Base-by-base conservation (phyloP, 169 alveolate genomes). In the Plasmodium adleri region DNA sequence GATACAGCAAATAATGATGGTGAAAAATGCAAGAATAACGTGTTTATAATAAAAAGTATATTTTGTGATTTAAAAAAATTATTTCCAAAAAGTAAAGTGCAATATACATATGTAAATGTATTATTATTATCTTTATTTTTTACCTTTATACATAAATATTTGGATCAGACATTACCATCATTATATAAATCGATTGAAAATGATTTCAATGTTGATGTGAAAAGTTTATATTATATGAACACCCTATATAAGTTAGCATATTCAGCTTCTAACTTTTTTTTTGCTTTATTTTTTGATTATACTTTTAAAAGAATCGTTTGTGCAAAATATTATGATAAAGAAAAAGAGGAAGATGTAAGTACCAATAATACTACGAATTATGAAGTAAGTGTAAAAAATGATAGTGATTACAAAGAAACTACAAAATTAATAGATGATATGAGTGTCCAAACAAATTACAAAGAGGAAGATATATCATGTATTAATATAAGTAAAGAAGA, bases 111-210 rank as follows among this genome's bases (percentile, higher is more conserved):
- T 68, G 32, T 76, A 47, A 76, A 76, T 64, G 66, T 72, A 47
- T 76, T 76, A 63, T n/a, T 64, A 43, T 64, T 76, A 39, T 76
- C 74, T 50, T 22, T 76, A 5, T 28, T 56, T 2, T 76, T 76
- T 76, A 76, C 89, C 28, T 76, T 76, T 76, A 56, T 76, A 76
- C 89, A 76, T 47, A 76, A 76, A 17, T 76, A 76, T 47, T 75
- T 76, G 17, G 89, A 76, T 20, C 89, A 76, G 67, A 76, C 89
- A 26, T 70, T 76, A 15, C 89, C 89, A 66, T 76, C 89, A 17
- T 76, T 76, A 56, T 76, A 76, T 58, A 76, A 76, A 58, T 76
- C 89, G 13, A 76, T 76, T 49, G 89, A 76, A 64, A 76, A 76
- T 24, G 89, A 76, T 64, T 76, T 76, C 45, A 76, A 64, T 43